phyloP scores from a whole-genome alignment of 2,329 filamentous ascomycete species.

The Cladosporium colombiae region DNA sequence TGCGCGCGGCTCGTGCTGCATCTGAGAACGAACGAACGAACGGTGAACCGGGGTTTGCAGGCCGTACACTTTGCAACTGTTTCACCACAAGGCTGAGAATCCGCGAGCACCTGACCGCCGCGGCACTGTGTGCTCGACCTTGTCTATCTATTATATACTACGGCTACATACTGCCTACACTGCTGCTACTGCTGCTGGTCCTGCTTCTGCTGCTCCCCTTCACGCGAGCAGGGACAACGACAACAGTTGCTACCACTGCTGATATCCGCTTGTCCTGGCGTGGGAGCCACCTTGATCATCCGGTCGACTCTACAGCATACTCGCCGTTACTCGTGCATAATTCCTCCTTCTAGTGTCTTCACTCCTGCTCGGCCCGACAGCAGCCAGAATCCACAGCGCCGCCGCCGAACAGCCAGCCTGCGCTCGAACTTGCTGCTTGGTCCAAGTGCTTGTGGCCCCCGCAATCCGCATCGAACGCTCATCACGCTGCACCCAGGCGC shows the following conservation, averaged over 20 bases:
- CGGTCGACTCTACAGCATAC: neutral
- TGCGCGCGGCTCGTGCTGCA: constrained; percentile 19
- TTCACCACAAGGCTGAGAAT: constrained; percentile 17
- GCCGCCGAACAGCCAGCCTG: constrained; percentile 2
- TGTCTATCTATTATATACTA: neutral
- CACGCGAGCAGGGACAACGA: neutral
- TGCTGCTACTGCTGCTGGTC: neutral
- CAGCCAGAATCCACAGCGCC: constrained; percentile 3
- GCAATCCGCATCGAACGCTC: constrained; percentile 15
- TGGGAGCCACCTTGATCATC: neutral
- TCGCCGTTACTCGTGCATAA: constrained; percentile 2
- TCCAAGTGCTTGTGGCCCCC: constrained; percentile 9
- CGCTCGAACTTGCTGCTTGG: neutral
- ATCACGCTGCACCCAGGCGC: constrained; percentile 14
- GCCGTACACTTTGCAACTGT: constrained; percentile 13
- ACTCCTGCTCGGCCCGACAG: constrained; percentile 19
- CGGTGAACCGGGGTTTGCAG: constrained; percentile 13
- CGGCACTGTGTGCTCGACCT: neutral
- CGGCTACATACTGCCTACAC: neutral
- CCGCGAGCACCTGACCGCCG: constrained; percentile 14
- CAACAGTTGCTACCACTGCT: neutral
- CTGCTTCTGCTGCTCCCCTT: neutral
- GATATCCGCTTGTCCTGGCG: neutral
- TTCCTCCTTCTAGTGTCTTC: constrained; percentile 4
- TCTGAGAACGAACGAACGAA: constrained; percentile 1